Base-by-base conservation (phyloP, 2,329 filamentous ascomycete genomes). In the Pseudohalonectria lignicola region DNA sequence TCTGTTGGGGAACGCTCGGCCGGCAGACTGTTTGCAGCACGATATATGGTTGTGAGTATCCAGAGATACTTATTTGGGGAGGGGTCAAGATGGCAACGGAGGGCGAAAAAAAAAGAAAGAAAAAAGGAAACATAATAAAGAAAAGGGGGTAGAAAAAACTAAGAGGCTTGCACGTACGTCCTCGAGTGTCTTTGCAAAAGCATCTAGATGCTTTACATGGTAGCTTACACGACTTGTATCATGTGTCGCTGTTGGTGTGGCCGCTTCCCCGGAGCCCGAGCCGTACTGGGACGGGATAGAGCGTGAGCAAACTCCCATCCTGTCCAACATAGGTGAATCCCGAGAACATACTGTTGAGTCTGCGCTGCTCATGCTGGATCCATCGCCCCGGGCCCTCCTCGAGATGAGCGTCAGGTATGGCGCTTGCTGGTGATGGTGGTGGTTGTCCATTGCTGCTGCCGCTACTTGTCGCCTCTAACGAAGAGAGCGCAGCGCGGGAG, bases 201-300 rank as follows among this genome's bases (percentile, higher is more conserved):
- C 63, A 35, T 66, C 62, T 31, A 76, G 60, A 41, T 74, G 63
- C 53, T 74, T 74, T 37, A 76, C 63, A 51, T 76, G 71, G 43
- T 71, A 75, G 56, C 60, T 74, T 4, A 73, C 69, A 31, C 71
- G 68, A 48, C 71, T 72, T 33, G 66, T 71, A 49, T 76, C 71
- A 49, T 76, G 72, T 12, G 71, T 76, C 16, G 70, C 58, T 15
- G 62, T 50, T 8, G 59, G 56, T 19, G 58, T 52, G 39, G 48
- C 53, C 39, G 56, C 53, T 41, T 63, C 61, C 29, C 56, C 60
- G 42, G 53, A 50, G 46, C 55, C 61, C 16, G 64, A 67, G 46
- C 62, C 62, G 47, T 67, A 68, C 63, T 67, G 56, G 39, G 29
- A 10, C 19, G 15, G 12, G 12, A 11, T n/a, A 15, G 16, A 31